Evolutionary conservation across 352 stramenopile species (phyloP).

Genomic region (Lagenidium sp.): DNA sequence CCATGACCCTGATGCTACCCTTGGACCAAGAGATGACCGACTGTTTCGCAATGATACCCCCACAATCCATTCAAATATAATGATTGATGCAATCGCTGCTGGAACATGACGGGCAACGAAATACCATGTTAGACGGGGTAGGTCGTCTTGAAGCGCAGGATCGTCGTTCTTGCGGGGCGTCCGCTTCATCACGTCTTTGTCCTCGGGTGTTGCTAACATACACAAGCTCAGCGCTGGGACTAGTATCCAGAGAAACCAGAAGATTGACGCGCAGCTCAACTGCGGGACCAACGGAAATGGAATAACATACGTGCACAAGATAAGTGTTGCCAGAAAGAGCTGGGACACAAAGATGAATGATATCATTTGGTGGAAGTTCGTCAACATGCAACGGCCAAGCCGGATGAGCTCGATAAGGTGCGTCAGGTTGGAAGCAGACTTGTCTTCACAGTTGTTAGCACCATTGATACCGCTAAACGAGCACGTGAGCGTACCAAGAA

Average conservation of each 20-base stretch:
- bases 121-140: constrained; percentile 47
- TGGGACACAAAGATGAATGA: constrained; percentile 83
- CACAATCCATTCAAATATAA: constrained; percentile 61
- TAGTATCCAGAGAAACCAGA: constrained; percentile 78
- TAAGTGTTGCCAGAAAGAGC: constrained; percentile 67
- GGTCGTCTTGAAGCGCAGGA: constrained; percentile 45
- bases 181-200: constrained; percentile 74
- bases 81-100: constrained; percentile 41
- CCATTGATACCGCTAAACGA: constrained; percentile 52
- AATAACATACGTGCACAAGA: constrained; percentile 52
- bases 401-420: constrained; percentile 78
- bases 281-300: constrained; percentile 73
- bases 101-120: constrained; percentile 68
- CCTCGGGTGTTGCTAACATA: constrained; percentile 64
- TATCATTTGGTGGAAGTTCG: constrained; percentile 78
- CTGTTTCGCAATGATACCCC: constrained; percentile 48
- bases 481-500: constrained; percentile 77
- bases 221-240: constrained; percentile 65
- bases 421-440: constrained; percentile 27
- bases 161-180: constrained; percentile 82
- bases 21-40: constrained; percentile 10
- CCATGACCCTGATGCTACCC: constrained; percentile 33
- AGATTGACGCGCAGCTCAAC: constrained; percentile 66
- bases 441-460: constrained; percentile 24
- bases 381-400: constrained; percentile 67